Evolutionary conservation across 306 rosid genomes (phyloP).

Genomic region (Fagus sylvatica): DNA sequence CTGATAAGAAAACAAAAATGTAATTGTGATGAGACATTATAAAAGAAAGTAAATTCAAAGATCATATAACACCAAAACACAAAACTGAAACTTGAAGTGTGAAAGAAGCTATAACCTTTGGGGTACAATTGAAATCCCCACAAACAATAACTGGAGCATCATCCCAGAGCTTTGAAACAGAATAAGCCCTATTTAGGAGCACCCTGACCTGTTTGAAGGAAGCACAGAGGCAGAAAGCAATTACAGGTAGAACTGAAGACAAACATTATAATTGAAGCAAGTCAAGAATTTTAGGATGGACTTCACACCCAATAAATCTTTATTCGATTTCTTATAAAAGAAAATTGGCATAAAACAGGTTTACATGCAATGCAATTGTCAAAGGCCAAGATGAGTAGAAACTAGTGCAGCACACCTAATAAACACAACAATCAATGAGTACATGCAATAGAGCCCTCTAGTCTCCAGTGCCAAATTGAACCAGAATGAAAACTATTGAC

Average conservation of each 20-base stretch:
- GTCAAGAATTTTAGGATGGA: constrained; percentile 10
- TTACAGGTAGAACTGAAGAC: constrained; percentile 26
- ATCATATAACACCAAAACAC: not conserved
- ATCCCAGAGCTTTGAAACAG: constrained; percentile 78
- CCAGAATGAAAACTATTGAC: not conserved
- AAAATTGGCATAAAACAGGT: not conserved
- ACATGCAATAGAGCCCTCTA: not conserved
- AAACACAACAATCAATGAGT: not conserved
- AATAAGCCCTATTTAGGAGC: constrained; percentile 72
- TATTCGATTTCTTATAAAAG: not conserved
- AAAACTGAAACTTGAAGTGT: constrained; percentile 20
- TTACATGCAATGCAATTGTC: not conserved
- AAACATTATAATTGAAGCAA: constrained; percentile 19
- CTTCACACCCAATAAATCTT: not conserved
- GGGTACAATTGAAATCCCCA: constrained; percentile 96
- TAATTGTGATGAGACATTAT: constrained; percentile 16
- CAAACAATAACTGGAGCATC: constrained; percentile 85
- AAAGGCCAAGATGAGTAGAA: not conserved
- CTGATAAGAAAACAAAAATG: constrained; percentile 43
- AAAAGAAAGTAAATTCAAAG: constrained; percentile 6
- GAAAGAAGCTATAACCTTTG: constrained; percentile 60
- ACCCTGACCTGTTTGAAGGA: constrained; percentile 69
- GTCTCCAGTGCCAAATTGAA: not conserved
- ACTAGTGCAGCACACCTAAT: not conserved
- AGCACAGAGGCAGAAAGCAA: constrained; percentile 18